Base-by-base conservation (phyloP, 805 yeast genomes). In the Hanseniaspora vineae region DNA sequence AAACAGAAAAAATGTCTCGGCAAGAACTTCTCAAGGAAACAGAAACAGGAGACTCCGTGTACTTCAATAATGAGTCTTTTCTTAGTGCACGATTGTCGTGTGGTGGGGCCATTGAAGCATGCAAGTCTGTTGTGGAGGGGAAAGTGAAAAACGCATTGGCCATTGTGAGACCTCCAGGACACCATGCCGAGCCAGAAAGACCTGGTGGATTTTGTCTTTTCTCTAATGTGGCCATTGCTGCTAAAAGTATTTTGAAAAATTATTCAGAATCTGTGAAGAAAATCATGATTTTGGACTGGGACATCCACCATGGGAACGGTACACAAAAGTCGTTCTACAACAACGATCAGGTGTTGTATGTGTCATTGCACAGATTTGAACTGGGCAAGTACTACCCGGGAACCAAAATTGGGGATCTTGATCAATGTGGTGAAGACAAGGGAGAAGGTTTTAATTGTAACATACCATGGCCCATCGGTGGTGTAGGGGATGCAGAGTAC, bases 251-350 rank as follows among this genome's bases (percentile, higher is more conserved):
- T 52, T 67, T 92, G 49, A 80, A 80, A 54, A 72, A 76, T 49
- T 90, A 87, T 62, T 96, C 97, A 0, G 97, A 90, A 57, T 76
- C 86, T 23, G 95, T 90, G 6, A 72, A 95, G 52, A 76, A 76
- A 55, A 85, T 92, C 39, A 77, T 87, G 49, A 80, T 92, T 50
- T 59, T 89, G 19, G 99, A 92, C 64, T 92, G 99, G 99, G 99
- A 92, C 65, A 88, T 92, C 44, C 99, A 92, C 65, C 99, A 92
- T 64, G 99, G 99, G 23, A 92, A 92, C 64, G 99, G 99, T 39
- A 92, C 99, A 1, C 98, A 92, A 64, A 82, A 84, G 61, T 87
- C 95, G 2, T 92, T 92, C 56, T 77, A 77, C 54, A 76, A 85
- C 53, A 96, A 92, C 60, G 95, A 95, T 29, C 70, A 95, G 48